Evolutionary conservation across 2,329 filamentous ascomycete species (phyloP), one percentile per base, ranked within the genome.

Genomic region (Alternaria atra): DNA sequence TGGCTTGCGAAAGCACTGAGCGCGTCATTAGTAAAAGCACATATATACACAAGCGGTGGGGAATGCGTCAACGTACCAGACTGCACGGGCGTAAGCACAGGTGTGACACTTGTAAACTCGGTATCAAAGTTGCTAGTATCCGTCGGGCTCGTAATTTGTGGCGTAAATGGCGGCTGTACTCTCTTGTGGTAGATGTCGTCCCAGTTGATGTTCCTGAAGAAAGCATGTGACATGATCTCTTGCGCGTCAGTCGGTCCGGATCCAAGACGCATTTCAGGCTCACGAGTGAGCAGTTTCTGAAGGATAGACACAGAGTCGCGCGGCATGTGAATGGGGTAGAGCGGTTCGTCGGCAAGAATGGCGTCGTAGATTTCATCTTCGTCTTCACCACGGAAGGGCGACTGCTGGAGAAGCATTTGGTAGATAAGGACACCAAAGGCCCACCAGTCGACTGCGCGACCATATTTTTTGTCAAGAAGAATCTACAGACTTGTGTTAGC

Each of bases 51-150:
- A 6, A 13, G 29, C 2, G 27, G 12, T 27, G 12, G 52, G 1
- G 4, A 6, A 42, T 25, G 39, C 12, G 20, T 40, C 1, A 44
- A 85, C 91, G 84, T 91, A 96, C 94, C 93, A 81, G 93, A 97
- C 82, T 98, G 94, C 56, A 99, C 95, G 52, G 95, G 95, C 30
- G 95, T 99, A 69, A 99, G 86, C 59, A 99, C 95, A 1, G 95
- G 95, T 42, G 95, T 99, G 55, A 99, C 95, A 76, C 94, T 98
- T 1, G 95, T 99, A 78, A 99, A 99, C 79, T 99, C 95, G 47
- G 92, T 93, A 78, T 99, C 95, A 80, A 99, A 99, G 83, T 99
- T 99, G 85, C 94, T 97, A n/a, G 95, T 99, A 82, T 99, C 95
- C 43, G 95, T 97, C 8, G 94, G 87, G 77, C 87, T 96, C 81